Conservation (phyloP, 2,329 filamentous ascomycete species). For the Nakataea oryzae region DNA sequence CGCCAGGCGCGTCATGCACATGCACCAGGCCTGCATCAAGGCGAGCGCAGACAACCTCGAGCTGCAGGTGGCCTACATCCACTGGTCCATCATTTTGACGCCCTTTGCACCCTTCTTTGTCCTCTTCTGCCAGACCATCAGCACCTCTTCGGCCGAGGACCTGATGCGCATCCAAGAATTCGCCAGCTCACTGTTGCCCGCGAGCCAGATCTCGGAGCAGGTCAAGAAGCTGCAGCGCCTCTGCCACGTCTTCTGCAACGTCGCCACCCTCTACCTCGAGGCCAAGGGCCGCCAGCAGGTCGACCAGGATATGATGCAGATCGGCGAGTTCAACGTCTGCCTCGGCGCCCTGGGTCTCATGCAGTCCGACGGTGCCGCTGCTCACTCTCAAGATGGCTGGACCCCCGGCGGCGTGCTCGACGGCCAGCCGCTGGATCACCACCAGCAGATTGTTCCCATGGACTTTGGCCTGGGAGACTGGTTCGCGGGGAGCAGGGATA, state of each 20-base stretch:
- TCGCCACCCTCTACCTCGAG: slow-evolving; percentile 1
- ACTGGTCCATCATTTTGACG: slow-evolving; percentile 1
- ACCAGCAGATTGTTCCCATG: background rate
- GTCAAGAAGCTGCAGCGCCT: background rate
- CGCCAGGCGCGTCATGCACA: background rate
- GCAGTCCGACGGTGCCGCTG: background rate
- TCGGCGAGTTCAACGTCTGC: slow-evolving; percentile 1
- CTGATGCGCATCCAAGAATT: slow-evolving; percentile 58
- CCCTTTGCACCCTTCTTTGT: background rate
- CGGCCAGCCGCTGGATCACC: background rate
- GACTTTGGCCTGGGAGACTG: background rate
- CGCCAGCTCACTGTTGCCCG: background rate
- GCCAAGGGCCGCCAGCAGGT: background rate
- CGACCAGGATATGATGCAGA: slow-evolving; percentile 1
- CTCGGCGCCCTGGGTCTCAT: background rate
- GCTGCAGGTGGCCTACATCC: background rate
- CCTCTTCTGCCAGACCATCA: slow-evolving; percentile 43
- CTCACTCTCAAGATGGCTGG: background rate
- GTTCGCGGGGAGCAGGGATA: background rate
- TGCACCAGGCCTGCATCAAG: background rate
- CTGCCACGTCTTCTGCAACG: slow-evolving; percentile 1
- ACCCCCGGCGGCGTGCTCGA: background rate
- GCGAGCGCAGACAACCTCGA: background rate
- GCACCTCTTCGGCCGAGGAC: slow-evolving; percentile 64
- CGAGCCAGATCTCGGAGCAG: background rate